phyloP scores from a whole-genome alignment of 257 asterid species.

The Petunia axillaris region DNA sequence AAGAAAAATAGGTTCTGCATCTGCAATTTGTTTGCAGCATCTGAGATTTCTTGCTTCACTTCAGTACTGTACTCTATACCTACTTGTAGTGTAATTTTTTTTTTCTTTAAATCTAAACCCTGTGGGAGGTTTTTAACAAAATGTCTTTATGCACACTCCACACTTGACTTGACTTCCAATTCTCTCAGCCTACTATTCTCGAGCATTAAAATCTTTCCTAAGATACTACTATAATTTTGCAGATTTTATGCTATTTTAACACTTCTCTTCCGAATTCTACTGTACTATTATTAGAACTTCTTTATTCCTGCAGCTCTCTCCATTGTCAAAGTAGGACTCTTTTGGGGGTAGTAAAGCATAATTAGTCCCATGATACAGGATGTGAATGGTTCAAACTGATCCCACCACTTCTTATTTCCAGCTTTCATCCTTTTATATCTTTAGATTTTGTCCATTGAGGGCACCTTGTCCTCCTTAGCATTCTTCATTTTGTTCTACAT shows the following conservation, averaged over 20 bases:
- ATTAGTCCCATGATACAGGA: background rate
- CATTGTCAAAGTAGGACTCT: background rate
- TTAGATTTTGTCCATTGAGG: background rate
- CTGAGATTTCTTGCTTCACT: background rate
- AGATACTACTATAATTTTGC: background rate
- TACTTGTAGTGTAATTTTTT: background rate
- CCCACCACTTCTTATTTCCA: background rate
- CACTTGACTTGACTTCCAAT: background rate
- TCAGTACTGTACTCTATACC: background rate
- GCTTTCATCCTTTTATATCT: background rate
- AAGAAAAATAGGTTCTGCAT: background rate
- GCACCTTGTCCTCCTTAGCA: background rate
- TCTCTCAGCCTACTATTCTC: background rate
- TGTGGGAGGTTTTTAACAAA: background rate
- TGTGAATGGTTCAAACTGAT: background rate
- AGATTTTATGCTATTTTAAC: background rate
- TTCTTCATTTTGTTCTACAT: background rate
- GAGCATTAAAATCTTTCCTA: background rate
- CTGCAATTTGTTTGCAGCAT: constrained; percentile 9
- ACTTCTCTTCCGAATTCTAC: background rate
- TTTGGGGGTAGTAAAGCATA: background rate
- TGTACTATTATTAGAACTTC: background rate
- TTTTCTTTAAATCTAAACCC: background rate
- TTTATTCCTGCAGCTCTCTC: background rate
- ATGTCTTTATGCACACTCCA: background rate